These are phyloP conservation scores for Mycena vitilis DNA, from an alignment of 768 basidiomycete genomes.

Conservation along the genomic window DNA sequence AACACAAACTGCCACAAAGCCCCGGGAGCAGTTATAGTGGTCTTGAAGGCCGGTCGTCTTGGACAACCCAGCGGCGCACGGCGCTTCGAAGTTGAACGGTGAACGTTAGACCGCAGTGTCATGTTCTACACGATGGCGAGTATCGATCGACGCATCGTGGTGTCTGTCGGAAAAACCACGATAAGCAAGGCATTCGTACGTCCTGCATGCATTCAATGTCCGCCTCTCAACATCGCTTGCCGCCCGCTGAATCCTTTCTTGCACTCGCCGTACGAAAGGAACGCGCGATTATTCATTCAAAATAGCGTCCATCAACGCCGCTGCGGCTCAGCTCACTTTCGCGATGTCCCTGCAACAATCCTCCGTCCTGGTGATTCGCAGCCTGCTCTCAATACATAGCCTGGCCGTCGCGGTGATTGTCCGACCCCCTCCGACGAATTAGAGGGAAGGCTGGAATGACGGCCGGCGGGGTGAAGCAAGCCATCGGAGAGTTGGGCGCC, in stretches of 20 bases:
- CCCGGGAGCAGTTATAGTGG: no score
- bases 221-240: no score
- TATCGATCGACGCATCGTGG: no score
- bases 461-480: slow-evolving; percentile 65
- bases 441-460: slow-evolving; percentile 51
- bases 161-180: slow-evolving; percentile 96
- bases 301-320: neutral
- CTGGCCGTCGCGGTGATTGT: slow-evolving; percentile 77
- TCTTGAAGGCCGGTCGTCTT: no score
- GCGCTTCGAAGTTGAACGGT: no score
- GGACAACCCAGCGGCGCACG: no score
- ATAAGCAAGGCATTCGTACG: slow-evolving; percentile 92
- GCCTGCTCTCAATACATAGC: slow-evolving; percentile 73
- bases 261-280: slow-evolving; percentile 76
- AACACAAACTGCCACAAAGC: no score
- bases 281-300: slow-evolving; percentile 68
- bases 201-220: slow-evolving; percentile 29
- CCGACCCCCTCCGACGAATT: slow-evolving; percentile 51
- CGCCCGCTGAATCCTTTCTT: slow-evolving; percentile 61
- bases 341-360: slow-evolving; percentile 73
- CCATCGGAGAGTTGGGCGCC: slow-evolving; percentile 80
- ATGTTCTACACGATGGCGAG: no score
- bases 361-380: slow-evolving; percentile 86
- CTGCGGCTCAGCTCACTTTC: slow-evolving; percentile 43
- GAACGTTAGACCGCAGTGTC: no score